A percentile compares a stretch with the other conserved stretches of the same genome.
phyloP scores from a whole-genome alignment of 345 rosid species.

The Excoecaria agallocha region DNA sequence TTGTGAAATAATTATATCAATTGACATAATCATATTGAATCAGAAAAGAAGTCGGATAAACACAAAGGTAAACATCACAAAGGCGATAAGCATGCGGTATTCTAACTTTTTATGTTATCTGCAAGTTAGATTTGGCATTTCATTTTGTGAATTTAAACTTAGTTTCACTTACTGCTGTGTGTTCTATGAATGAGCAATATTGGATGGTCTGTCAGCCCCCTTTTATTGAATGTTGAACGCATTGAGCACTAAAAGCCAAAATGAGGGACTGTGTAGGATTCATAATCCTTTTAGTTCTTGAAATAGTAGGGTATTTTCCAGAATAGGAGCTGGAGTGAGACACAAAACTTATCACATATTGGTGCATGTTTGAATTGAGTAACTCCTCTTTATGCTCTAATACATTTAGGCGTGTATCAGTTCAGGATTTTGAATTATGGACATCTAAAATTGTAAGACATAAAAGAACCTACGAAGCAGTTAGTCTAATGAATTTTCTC shows the following conservation, averaged over 20 bases:
- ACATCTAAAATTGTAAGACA: background rate
- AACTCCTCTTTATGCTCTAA: background rate
- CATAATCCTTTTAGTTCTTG: background rate
- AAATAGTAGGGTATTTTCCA: background rate
- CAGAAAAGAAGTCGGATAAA: constrained; percentile 87
- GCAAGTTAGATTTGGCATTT: constrained; percentile 5
- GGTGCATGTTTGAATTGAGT: background rate
- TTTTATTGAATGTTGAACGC: background rate
- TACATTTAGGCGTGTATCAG: background rate
- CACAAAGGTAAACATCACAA: constrained; percentile 45
- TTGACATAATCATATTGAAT: constrained; percentile 28
- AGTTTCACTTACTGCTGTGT: background rate
- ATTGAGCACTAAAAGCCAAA: background rate
- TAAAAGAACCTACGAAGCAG: background rate
- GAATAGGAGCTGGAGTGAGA: background rate
- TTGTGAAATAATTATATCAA: constrained; percentile 13
- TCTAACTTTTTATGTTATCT: constrained; percentile 25
- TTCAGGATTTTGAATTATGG: background rate
- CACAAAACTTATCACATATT: background rate
- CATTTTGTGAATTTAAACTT: background rate
- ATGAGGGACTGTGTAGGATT: background rate
- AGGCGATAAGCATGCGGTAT: constrained; percentile 43
- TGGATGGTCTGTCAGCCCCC: background rate
- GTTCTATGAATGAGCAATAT: background rate
- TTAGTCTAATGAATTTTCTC: background rate